Conservation (phyloP, 2,329 filamentous ascomycete genomes). For the Ascochyta clinopodiicola region DNA sequence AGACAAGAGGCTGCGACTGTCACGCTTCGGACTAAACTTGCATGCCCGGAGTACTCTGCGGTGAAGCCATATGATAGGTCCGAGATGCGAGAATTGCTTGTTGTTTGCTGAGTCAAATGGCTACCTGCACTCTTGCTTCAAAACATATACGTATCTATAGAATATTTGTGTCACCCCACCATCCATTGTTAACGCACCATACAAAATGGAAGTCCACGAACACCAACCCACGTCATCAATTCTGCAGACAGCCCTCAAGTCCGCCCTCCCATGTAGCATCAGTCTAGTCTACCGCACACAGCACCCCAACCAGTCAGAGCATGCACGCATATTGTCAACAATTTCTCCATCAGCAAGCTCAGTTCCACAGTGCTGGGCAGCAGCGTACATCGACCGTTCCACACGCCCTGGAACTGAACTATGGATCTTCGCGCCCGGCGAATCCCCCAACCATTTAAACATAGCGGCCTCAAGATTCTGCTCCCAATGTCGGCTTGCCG, state of each 20-base stretch:
- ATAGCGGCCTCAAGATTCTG: constrained; percentile 26
- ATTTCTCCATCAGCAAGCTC: constrained; percentile 37
- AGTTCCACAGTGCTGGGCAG: constrained; percentile 56
- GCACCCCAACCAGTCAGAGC: constrained; percentile 56
- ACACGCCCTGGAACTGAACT: constrained; percentile 68
- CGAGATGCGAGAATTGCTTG: not conserved
- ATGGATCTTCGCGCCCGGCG: constrained; percentile 62
- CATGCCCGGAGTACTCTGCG: not conserved
- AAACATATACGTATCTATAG: not conserved
- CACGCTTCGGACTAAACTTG: not conserved
- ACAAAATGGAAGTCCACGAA: constrained; percentile 15
- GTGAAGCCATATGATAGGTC: constrained; percentile 4
- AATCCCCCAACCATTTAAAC: constrained; percentile 28
- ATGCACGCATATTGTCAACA: constrained; percentile 47
- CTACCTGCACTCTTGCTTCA: not conserved
- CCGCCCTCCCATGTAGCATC: constrained; percentile 64
- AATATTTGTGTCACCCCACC: not conserved
- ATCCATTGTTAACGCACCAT: not conserved
- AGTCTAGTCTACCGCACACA: constrained; percentile 69
- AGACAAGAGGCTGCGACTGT: not conserved
- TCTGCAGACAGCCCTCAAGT: constrained; percentile 57
- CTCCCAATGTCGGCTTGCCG: constrained; percentile 36
- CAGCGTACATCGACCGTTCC: constrained; percentile 67
- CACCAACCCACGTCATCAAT: constrained; percentile 53
- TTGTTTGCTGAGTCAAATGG: not conserved